Evolutionary conservation across 208 protist species (phyloP).

Genomic region (Hexamita inflata): DNA sequence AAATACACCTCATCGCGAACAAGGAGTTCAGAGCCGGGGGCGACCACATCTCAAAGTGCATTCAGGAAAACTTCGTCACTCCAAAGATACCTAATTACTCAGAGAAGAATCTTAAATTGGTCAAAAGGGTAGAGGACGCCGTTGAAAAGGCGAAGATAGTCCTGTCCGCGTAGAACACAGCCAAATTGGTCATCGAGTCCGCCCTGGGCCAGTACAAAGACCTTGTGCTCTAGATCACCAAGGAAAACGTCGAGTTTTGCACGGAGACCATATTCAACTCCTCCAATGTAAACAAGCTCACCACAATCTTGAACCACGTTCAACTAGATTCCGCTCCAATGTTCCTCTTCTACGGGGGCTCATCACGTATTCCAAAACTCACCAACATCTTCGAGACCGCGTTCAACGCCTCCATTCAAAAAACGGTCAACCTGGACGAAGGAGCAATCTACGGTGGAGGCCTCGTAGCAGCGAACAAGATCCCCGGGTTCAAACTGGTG

Average conservation of each 20-base stretch:
- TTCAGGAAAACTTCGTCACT: not conserved
- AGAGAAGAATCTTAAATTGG: not conserved
- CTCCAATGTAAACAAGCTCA: not conserved
- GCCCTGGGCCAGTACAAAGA: not conserved
- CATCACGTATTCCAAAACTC: not conserved
- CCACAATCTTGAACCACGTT: not conserved
- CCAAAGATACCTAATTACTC: not conserved
- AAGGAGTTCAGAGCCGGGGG: not conserved
- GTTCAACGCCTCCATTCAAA: not conserved
- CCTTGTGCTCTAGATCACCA: not conserved
- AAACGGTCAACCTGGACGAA: conserved; percentile 17
- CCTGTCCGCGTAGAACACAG: not conserved
- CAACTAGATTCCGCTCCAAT: not conserved
- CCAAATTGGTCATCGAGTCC: not conserved
- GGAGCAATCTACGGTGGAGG: conserved; percentile 19
- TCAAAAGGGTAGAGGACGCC: not conserved
- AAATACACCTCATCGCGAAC: not conserved
- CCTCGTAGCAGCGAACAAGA: conserved; percentile 2
- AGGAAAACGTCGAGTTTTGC: not conserved
- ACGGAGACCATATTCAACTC: not conserved
- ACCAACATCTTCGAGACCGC: not conserved
- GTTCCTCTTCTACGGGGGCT: conserved; percentile 15
- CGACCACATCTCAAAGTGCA: not conserved
- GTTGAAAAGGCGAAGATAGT: not conserved
- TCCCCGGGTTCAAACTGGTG: too few relatives aligned